Evolutionary conservation across 768 basidiomycete species (phyloP).

Genomic region (Cyathus striatus): DNA sequence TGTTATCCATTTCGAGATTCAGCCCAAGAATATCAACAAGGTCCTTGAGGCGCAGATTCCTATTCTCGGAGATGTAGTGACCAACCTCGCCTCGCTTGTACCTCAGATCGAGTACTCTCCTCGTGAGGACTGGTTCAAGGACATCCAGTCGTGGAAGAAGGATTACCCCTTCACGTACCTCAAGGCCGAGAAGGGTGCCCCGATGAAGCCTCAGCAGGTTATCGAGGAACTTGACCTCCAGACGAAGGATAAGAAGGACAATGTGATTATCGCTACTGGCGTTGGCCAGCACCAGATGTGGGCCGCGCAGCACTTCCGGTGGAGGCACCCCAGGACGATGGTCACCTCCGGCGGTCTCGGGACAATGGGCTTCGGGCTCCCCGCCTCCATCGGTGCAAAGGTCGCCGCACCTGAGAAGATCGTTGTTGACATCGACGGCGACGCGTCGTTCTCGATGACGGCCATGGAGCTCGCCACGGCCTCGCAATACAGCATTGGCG

Average conservation of each 20-base stretch:
- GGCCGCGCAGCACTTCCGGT: constrained; percentile 93
- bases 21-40: constrained; percentile 99
- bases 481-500: constrained; percentile 85
- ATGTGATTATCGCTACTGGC: constrained; percentile 86
- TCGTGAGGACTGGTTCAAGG: constrained; percentile 75
- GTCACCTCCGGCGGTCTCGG: constrained; percentile 94
- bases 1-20: constrained; percentile 98
- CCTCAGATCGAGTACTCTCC: constrained; percentile 65
- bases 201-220: constrained; percentile 95
- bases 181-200: constrained; percentile 54
- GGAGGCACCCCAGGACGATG: constrained; percentile 83
- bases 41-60: constrained; percentile 94
- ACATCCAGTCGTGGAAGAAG: constrained; percentile 82
- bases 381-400: constrained; percentile 93
- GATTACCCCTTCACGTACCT: constrained; percentile 87
- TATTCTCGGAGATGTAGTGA: constrained; percentile 87
- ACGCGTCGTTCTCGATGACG: constrained; percentile 99
- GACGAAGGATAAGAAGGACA: constrained; percentile 75
- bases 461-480: constrained; percentile 99
- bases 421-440: constrained; percentile 95
- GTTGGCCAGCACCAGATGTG: constrained; percentile 99
- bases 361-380: constrained; percentile 99
- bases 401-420: constrained; percentile 91
- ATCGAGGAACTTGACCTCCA: constrained; percentile 87
- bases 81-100: constrained; percentile 77